Evolutionary conservation across 116 monocot species (phyloP).

Genomic region (Cymodocea nodosa): DNA sequence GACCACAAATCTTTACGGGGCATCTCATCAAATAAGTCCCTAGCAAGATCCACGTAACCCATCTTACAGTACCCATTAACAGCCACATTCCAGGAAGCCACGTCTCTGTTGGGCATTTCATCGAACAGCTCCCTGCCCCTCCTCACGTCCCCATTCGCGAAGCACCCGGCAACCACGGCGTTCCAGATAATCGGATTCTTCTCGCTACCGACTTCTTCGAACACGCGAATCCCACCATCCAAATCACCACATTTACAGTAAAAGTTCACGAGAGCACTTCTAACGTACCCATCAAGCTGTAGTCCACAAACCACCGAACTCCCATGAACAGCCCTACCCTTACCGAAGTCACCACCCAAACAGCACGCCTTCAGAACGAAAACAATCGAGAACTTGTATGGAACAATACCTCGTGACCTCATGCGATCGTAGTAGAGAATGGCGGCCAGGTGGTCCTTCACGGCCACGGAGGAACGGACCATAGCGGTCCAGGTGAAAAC

Average conservation of each 20-base stretch:
- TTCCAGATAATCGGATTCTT: conserved; percentile 13
- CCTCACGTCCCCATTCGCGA: conserved; percentile 2
- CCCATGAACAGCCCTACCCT: conserved; percentile 4
- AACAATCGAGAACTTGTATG: conserved; percentile 14
- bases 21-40: conserved; percentile 16
- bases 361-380: conserved; percentile 8
- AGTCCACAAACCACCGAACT: neutral
- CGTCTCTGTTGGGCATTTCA: conserved; percentile 7
- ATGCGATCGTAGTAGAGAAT: conserved; percentile 6
- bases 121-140: conserved; percentile 10
- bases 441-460: neutral
- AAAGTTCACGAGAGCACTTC: conserved; percentile 7
- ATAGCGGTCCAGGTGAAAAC: conserved; percentile 31
- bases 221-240: conserved; percentile 1
- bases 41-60: conserved; percentile 9
- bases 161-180: conserved; percentile 3
- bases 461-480: conserved; percentile 21
- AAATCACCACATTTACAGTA: conserved; percentile 6
- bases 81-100: conserved; percentile 11
- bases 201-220: neutral
- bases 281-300: conserved; percentile 3
- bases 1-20: conserved; percentile 8
- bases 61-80: conserved; percentile 8
- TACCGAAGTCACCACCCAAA: neutral
- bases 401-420: neutral